A percentile compares a stretch with the other conserved stretches of the same genome.
phyloP scores from a whole-genome alignment of 106 monocot species.

The Platanthera zijinensis region DNA sequence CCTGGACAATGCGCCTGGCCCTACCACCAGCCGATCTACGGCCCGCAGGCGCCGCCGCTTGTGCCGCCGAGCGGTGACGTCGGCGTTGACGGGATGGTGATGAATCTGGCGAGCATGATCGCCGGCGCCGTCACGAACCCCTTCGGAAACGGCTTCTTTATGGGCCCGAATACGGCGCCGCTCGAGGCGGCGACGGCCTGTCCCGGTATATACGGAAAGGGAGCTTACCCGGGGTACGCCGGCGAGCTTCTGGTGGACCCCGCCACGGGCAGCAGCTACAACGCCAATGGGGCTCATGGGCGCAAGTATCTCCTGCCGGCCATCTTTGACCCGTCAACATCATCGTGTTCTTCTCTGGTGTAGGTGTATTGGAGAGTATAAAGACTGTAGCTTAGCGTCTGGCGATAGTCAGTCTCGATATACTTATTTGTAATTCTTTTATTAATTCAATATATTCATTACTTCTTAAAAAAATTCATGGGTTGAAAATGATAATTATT shows the following conservation, averaged over 20 bases:
- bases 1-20: conserved; percentile 64
- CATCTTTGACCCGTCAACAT: conserved; percentile 10
- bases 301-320: conserved; percentile 11
- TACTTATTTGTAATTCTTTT: too few species aligned
- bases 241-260: conserved; percentile 31
- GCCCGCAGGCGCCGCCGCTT: conserved; percentile 42
- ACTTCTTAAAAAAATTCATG: too few species aligned
- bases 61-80: conserved; percentile 45
- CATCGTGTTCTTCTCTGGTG: conserved; percentile 6
- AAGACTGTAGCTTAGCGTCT: too few species aligned
- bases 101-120: conserved; percentile 44
- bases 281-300: conserved; percentile 23
- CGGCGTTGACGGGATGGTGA: conserved; percentile 44
- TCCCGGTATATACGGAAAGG: conserved; percentile 33
- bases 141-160: conserved; percentile 36
- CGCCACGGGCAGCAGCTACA: conserved; percentile 41
- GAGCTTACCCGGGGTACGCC: conserved; percentile 48
- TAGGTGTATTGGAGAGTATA: neutral
- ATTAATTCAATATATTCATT: too few species aligned
- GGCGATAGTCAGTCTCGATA: too few species aligned
- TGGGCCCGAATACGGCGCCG: conserved; percentile 36
- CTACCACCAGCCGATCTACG: conserved; percentile 46
- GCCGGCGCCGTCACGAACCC: conserved; percentile 46
- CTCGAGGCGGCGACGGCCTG: conserved; percentile 51
- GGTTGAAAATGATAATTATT: too few species aligned